A percentile compares a stretch with the other conserved stretches of the same genome.
Conservation (phyloP, 768 basidiomycete species). For the Hebeloma cylindrosporum region DNA sequence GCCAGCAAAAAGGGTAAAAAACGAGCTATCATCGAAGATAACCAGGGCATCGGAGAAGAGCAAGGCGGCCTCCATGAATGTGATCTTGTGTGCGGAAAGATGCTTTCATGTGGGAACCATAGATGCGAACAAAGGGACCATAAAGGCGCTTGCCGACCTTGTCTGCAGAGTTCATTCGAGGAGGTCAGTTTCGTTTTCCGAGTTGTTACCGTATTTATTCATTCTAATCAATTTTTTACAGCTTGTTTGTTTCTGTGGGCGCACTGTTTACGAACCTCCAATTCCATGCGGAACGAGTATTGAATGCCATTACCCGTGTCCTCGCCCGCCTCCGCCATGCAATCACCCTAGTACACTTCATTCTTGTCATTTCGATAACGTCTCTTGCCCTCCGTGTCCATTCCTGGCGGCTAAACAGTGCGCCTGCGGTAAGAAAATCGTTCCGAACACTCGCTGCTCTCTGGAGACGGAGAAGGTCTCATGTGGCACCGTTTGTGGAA, state of each 20-base stretch:
- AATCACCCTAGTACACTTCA: slow-evolving; percentile 82
- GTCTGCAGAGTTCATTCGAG: slow-evolving; percentile 87
- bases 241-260: slow-evolving; percentile 80
- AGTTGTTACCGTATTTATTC: not conserved
- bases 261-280: slow-evolving; percentile 87
- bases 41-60: slow-evolving; percentile 49
- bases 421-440: slow-evolving; percentile 83
- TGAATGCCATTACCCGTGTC: slow-evolving; percentile 78
- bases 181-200: slow-evolving; percentile 54
- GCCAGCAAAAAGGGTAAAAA: slow-evolving; percentile 62
- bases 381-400: slow-evolving; percentile 83
- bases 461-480: slow-evolving; percentile 73
- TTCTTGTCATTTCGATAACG: slow-evolving; percentile 74
- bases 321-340: slow-evolving; percentile 64
- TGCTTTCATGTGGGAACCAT: slow-evolving; percentile 75
- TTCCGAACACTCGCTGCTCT: slow-evolving; percentile 83
- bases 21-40: slow-evolving; percentile 31
- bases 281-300: slow-evolving; percentile 85
- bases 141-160: slow-evolving; percentile 75
- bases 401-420: slow-evolving; percentile 78
- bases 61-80: slow-evolving; percentile 79
- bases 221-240: slow-evolving; percentile 26
- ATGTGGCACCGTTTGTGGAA: slow-evolving; percentile 82
- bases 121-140: slow-evolving; percentile 82
- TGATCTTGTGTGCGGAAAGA: slow-evolving; percentile 75